Evolutionary conservation across 2,329 filamentous ascomycete species (phyloP).

Genomic region (Fonsecaea erecta): DNA sequence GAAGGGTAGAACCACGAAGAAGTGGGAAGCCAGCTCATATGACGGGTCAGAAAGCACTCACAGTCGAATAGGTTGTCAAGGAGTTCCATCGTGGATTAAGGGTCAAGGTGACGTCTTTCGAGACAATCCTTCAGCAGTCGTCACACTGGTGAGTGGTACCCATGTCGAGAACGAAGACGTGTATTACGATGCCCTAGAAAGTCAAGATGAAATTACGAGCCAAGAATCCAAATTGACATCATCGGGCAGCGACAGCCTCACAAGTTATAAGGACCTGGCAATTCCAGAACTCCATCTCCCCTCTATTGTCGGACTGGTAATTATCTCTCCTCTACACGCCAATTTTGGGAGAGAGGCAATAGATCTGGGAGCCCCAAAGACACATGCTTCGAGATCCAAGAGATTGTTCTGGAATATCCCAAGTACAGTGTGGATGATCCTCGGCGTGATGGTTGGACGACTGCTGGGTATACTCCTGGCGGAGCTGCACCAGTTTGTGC

Average conservation of each 20-base stretch:
- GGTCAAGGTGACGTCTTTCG: neutral
- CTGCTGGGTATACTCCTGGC: slow-evolving; percentile 5
- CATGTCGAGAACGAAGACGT: neutral
- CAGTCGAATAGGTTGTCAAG: too few species aligned
- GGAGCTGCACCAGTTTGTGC: neutral
- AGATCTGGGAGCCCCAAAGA: too few species aligned
- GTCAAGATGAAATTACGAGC: neutral
- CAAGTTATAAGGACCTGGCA: neutral
- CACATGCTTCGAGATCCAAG: neutral
- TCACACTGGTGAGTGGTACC: neutral
- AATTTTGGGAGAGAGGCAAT: too few species aligned
- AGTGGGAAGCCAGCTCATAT: neutral
- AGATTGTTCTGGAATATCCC: neutral
- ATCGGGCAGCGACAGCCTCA: neutral
- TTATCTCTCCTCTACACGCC: neutral
- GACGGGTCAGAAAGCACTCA: neutral
- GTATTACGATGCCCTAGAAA: neutral
- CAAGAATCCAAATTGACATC: neutral
- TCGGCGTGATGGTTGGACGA: neutral
- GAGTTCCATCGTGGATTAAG: neutral
- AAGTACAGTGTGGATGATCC: neutral
- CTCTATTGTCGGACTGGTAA: neutral
- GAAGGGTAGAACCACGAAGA: neutral
- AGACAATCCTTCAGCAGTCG: neutral
- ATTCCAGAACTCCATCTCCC: neutral